Evolutionary conservation across 176 grass and related monocot genomes (phyloP).

Genomic region (Areca catechu): DNA sequence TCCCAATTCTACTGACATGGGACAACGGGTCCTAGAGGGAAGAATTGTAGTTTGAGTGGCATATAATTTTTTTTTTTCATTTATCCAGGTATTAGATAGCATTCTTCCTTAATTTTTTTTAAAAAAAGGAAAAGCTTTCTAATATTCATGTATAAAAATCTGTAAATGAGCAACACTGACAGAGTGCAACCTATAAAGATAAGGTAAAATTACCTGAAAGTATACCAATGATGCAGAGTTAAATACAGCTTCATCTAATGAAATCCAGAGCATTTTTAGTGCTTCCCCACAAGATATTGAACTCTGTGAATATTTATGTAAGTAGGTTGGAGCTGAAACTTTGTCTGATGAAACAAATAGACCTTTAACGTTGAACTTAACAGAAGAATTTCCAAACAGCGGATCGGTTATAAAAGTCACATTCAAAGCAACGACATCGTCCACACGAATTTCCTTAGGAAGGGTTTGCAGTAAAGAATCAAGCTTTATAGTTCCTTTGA

Average conservation of each 20-base stretch:
- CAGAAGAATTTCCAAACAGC: slow-evolving; percentile 54
- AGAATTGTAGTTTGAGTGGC: too few species aligned
- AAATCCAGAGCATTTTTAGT: slow-evolving; percentile 88
- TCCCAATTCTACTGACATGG: too few species aligned
- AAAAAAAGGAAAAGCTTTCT: too few species aligned
- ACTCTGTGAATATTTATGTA: slow-evolving; percentile 23
- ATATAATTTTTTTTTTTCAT: too few species aligned
- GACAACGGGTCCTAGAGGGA: too few species aligned
- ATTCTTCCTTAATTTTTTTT: too few species aligned
- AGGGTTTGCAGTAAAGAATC: slow-evolving; percentile 64
- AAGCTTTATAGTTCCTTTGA: slow-evolving; percentile 55
- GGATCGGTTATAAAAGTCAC: slow-evolving; percentile 80
- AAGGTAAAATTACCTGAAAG: slow-evolving; percentile 57
- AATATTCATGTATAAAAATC: too few species aligned
- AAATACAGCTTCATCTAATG: slow-evolving; percentile 76
- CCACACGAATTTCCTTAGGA: slow-evolving; percentile 77
- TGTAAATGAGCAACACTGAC: too few species aligned
- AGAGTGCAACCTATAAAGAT: background rate
- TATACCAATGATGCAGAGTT: slow-evolving; percentile 67
- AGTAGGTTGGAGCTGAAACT: slow-evolving; percentile 16
- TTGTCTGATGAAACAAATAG: slow-evolving; percentile 56
- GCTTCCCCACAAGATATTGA: slow-evolving; percentile 28
- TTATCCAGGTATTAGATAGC: too few species aligned
- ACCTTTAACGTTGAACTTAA: slow-evolving; percentile 89
- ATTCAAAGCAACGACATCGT: slow-evolving; percentile 57